Evolutionary conservation across 75 land plant species (phyloP), one percentile per base, ranked within the genome.

Genomic region (Sequoia sempervirens): DNA sequence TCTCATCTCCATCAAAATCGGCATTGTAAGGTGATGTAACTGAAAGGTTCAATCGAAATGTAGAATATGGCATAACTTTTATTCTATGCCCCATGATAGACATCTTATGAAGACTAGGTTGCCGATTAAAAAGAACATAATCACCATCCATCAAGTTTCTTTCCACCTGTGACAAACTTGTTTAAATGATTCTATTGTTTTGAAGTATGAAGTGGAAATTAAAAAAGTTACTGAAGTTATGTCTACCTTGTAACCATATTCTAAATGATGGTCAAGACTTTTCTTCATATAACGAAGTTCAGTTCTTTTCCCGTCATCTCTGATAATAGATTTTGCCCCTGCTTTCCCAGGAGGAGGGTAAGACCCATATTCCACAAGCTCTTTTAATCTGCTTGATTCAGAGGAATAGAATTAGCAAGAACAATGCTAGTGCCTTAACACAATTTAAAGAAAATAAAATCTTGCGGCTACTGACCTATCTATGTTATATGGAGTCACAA

Each of bases 1-100:
- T 98, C 83, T 98, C 99, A 91, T 98, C 99, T 34, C 99, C 99
- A 91, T 98, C 99, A 90, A 98, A 98, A 92, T 98, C 99, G 85
- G 99, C 99, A 96, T 98, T 98, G 86, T 98, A 98, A 36, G 99
- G 99, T 11, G 96, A 92, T n/a, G 99, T 98, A 15, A 98, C 99
- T 61, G 99, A 96, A 64, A 98, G 85, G 87, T 98, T 98, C 81
- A 98, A 82, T 12, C 99, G 95, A 85, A 98, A 98, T 14, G 99
- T 98, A 52, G 99, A 98, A 81, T 96, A 98, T 18, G 99, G 99
- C 99, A 98, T 98, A 11, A 98, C 94, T 85, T 93, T 94, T 83
- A 96, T 96, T 68, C 94, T 90, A 81, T 98, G 99, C 18, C 99
- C 99, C 99, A 98, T 98, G 30, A 98, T 98, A 37, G 99, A 98